These are phyloP conservation scores for Trapa incisa DNA, from an alignment of 345 rosid genomes.

Conservation along the genomic window DNA sequence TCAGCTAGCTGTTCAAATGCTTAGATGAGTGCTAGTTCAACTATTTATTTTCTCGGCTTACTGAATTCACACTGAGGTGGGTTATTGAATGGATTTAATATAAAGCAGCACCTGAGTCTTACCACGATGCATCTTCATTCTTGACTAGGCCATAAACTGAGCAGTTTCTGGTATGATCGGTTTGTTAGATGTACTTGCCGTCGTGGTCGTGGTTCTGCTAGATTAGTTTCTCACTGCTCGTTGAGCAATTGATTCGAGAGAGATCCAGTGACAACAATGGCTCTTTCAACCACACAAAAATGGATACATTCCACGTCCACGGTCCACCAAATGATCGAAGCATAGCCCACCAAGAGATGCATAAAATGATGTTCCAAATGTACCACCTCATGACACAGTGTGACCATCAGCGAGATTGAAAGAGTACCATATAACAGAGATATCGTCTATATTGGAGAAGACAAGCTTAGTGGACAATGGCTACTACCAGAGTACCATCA, in stretches of 20 bases:
- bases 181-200: too few species aligned
- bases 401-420: neutral
- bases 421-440: neutral
- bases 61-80: conserved; percentile 2
- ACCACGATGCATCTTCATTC: neutral
- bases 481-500: neutral
- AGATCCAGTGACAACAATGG: too few species aligned
- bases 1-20: neutral
- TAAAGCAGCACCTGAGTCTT: neutral
- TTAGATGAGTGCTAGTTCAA: neutral
- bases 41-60: neutral
- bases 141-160: conserved; percentile 1
- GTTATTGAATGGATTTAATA: neutral
- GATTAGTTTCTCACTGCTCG: too few species aligned
- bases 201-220: too few species aligned
- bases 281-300: too few species aligned
- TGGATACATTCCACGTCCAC: too few species aligned
- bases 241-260: too few species aligned
- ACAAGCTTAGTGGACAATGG: neutral
- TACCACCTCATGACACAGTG: neutral
- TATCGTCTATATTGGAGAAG: neutral
- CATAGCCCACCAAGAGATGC: too few species aligned
- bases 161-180: neutral
- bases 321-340: too few species aligned
- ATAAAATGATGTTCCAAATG: neutral